Evolutionary conservation across 176 grass and related monocot species (phyloP).

Genomic region (Hyparrhenia diplandra): DNA sequence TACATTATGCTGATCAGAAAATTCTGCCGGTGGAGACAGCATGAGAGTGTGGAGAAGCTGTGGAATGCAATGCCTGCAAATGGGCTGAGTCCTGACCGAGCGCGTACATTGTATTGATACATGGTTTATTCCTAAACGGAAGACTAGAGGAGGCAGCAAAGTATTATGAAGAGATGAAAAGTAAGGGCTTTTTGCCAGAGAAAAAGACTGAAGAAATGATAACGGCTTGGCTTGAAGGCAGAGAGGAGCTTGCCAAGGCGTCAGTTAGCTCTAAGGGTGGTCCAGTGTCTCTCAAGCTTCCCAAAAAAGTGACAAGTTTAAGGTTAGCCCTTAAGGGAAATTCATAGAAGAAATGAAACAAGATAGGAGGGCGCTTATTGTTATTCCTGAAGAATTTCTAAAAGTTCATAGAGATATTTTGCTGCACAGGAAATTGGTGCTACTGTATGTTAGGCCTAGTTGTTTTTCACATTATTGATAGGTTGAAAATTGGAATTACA

Average conservation of each 20-base stretch:
- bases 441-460: not conserved
- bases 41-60: slow-evolving; percentile 57
- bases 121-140: slow-evolving; percentile 76
- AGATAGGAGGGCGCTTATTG: not conserved
- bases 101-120: slow-evolving; percentile 73
- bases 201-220: slow-evolving; percentile 76
- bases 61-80: slow-evolving; percentile 73
- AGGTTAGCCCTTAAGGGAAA: not conserved
- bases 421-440: not conserved
- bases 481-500: not conserved
- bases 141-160: slow-evolving; percentile 57
- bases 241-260: slow-evolving; percentile 31
- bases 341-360: not conserved
- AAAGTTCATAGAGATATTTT: not conserved
- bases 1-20: slow-evolving; percentile 88
- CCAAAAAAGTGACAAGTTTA: slow-evolving; percentile 12
- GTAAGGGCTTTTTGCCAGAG: slow-evolving; percentile 60
- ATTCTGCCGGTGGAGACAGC: slow-evolving; percentile 67
- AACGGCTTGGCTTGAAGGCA: slow-evolving; percentile 56
- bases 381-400: slow-evolving; percentile 12
- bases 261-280: slow-evolving; percentile 16
- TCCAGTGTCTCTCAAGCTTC: slow-evolving; percentile 25
- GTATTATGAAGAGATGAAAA: slow-evolving; percentile 80
- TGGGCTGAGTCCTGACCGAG: slow-evolving; percentile 69
- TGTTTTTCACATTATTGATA: not conserved